Percentiles rank a stretch among this genome's conserved stretches.
phyloP scores from a whole-genome alignment of 192 early-diverging fungal genomes.

The Ambispora gerdemannii region DNA sequence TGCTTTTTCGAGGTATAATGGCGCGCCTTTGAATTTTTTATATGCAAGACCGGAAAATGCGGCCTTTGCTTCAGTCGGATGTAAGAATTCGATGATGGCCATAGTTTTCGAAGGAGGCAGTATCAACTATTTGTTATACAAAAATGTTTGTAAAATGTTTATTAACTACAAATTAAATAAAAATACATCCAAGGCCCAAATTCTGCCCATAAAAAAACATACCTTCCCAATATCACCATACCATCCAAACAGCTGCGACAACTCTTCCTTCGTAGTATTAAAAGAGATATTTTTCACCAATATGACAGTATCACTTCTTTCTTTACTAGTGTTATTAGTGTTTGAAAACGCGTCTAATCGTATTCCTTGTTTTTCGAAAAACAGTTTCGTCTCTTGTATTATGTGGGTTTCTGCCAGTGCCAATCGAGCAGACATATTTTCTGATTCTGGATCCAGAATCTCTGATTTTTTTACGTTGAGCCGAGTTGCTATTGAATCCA shows the following conservation, averaged over 20 bases:
- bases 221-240: constrained; percentile 89
- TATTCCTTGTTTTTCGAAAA: constrained; percentile 59
- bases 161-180: too few relatives aligned
- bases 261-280: constrained; percentile 76
- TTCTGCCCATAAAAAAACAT: too few relatives aligned
- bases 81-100: constrained; percentile 90
- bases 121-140: too few relatives aligned
- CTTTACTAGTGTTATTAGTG: too few relatives aligned
- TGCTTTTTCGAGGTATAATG: constrained; percentile 92
- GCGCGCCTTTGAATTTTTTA: constrained; percentile 84
- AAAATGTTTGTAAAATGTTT: too few relatives aligned
- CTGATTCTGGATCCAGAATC: constrained; percentile 79
- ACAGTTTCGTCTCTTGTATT: constrained; percentile 90
- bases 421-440: constrained; percentile 88
- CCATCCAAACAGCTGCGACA: constrained; percentile 77
- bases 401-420: constrained; percentile 98
- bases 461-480: constrained; percentile 89
- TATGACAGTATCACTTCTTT: constrained; percentile 85
- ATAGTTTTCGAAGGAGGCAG: constrained; percentile 91
- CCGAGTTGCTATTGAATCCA: constrained; percentile 92
- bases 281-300: constrained; percentile 95
- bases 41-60: constrained; percentile 90
- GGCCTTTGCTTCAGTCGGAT: constrained; percentile 83
- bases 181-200: too few relatives aligned
- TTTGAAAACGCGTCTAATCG: constrained; percentile 71